Evolutionary conservation across 2,329 filamentous ascomycete species (phyloP).

Genomic region (Neofusicoccum laricinum): DNA sequence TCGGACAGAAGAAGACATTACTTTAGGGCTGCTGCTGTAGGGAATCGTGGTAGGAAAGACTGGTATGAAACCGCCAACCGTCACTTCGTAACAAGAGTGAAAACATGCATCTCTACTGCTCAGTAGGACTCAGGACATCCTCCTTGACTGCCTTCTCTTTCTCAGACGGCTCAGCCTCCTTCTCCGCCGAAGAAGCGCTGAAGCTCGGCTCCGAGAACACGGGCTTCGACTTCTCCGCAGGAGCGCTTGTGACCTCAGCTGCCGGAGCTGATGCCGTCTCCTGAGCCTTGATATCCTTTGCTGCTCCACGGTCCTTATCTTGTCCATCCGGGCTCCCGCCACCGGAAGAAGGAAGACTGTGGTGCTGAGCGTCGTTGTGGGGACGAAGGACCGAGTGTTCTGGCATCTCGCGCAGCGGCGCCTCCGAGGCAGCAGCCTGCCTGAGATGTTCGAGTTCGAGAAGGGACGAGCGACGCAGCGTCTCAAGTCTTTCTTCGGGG

Average conservation of each 20-base stretch:
- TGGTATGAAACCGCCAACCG: neutral
- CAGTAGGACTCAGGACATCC: slow-evolving; percentile 22
- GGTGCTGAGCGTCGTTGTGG: slow-evolving; percentile 17
- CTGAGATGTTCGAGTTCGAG: slow-evolving; percentile 41
- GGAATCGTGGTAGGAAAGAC: neutral
- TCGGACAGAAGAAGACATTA: slow-evolving; percentile 6
- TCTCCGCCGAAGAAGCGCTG: neutral
- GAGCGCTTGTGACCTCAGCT: neutral
- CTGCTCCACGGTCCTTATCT: neutral
- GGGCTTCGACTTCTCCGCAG: slow-evolving; percentile 18
- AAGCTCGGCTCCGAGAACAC: slow-evolving; percentile 27
- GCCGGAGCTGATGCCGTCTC: neutral
- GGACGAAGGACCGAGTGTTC: slow-evolving; percentile 26
- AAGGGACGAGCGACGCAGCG: slow-evolving; percentile 45
- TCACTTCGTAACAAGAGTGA: slow-evolving; percentile 5
- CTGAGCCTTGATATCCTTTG: neutral
- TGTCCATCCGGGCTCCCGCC: neutral
- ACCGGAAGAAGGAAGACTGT: slow-evolving; percentile 14
- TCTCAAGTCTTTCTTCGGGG: slow-evolving; percentile 45
- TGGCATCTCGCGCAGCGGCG: slow-evolving; percentile 33
- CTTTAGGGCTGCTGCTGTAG: neutral
- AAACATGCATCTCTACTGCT: neutral
- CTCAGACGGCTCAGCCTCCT: slow-evolving; percentile 3
- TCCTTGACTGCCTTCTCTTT: slow-evolving; percentile 17
- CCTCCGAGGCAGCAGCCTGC: slow-evolving; percentile 28